phyloP scores from a whole-genome alignment of 164 flowering plant species.

The Tinospora cordifolia region DNA sequence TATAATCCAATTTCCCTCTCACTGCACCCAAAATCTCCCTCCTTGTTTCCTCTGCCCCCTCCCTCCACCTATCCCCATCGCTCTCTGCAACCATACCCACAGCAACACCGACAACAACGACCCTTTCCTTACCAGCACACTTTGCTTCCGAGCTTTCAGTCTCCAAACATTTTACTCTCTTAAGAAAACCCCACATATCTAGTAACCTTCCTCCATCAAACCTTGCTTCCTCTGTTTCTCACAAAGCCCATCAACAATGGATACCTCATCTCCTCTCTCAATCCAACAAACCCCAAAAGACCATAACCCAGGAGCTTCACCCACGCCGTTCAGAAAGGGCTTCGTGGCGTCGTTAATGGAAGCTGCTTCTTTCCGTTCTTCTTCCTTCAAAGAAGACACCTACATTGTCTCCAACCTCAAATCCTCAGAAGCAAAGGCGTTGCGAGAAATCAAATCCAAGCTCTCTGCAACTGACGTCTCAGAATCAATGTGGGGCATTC shows the following conservation, averaged over 20 bases:
- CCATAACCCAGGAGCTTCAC: conserved; percentile 27
- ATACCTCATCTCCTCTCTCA: conserved; percentile 28
- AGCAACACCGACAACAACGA: not conserved
- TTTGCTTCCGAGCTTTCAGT: not conserved
- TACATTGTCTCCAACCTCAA: conserved; percentile 62
- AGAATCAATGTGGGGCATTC: conserved; percentile 69
- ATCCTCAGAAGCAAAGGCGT: conserved; percentile 58
- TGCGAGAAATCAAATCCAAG: conserved; percentile 53
- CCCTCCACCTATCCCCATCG: not conserved
- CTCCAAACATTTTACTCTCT: not conserved
- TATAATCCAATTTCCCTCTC: not conserved
- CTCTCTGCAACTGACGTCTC: conserved; percentile 31
- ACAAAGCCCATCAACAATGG: conserved; percentile 12
- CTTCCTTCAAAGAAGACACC: conserved; percentile 79
- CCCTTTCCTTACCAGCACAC: not conserved
- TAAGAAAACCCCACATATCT: not conserved
- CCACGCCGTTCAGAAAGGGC: conserved; percentile 52
- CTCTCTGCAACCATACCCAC: not conserved
- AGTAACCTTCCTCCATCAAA: not conserved
- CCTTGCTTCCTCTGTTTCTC: not conserved
- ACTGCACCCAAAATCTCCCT: not conserved
- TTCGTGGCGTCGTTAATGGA: conserved; percentile 62
- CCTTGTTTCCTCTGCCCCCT: not conserved
- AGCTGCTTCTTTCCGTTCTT: conserved; percentile 44
- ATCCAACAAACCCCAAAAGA: conserved; percentile 24